Evolutionary conservation across 2,329 filamentous ascomycete species (phyloP).

Genomic region (Sporothrix brasiliensis): DNA sequence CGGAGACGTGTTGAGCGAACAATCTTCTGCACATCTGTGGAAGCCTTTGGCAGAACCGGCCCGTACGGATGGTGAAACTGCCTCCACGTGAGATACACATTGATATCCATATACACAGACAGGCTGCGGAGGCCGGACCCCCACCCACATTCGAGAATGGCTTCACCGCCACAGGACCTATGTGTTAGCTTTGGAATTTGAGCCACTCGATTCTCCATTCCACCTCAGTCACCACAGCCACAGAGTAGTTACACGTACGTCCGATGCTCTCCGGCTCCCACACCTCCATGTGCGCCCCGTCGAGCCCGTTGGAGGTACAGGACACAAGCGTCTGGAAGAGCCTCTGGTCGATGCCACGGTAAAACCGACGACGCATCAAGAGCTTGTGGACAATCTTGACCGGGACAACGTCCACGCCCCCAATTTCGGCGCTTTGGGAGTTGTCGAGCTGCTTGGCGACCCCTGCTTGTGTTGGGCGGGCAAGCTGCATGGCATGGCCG

Average conservation of each 20-base stretch:
- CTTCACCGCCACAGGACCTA: not conserved
- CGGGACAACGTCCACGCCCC: not conserved
- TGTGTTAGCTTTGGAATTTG: not conserved
- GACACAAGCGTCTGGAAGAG: not conserved
- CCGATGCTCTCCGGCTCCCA: not conserved
- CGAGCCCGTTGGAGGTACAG: not conserved
- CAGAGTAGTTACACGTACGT: not conserved
- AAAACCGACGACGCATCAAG: not conserved
- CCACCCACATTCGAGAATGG: not conserved
- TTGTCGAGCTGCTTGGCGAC: not conserved
- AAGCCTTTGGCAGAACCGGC: no score
- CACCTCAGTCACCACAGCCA: not conserved
- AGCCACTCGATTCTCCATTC: not conserved
- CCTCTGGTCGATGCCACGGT: not conserved
- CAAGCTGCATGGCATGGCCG: not conserved
- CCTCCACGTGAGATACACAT: not conserved
- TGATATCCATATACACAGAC: not conserved
- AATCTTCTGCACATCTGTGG: not conserved
- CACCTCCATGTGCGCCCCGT: not conserved
- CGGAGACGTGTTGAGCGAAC: not conserved
- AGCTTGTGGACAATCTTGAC: not conserved
- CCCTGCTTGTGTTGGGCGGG: not conserved
- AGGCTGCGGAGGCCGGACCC: not conserved
- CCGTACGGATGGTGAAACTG: not conserved
- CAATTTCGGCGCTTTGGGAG: no score